Conservation (phyloP, 2,329 filamentous ascomycete genomes). For the Pyrenophora graminea region DNA sequence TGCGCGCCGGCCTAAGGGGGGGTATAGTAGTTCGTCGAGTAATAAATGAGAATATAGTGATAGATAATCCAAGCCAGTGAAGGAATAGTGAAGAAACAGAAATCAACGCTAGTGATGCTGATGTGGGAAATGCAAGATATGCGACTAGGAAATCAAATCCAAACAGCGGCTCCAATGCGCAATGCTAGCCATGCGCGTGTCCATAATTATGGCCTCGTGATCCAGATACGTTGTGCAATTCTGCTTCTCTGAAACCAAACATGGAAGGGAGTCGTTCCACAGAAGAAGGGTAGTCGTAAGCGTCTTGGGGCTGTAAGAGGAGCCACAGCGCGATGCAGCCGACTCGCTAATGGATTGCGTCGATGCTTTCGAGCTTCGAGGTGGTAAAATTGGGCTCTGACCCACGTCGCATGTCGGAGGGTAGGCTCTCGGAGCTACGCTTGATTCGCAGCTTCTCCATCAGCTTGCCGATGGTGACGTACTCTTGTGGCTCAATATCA, state of each 20-base stretch:
- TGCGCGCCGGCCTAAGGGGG: conserved; percentile 24
- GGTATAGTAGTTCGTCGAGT: conserved; percentile 41
- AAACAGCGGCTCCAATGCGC: conserved; percentile 15
- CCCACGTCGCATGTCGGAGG: conserved; percentile 40
- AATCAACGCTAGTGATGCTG: conserved; percentile 37
- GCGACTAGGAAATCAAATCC: conserved; percentile 19
- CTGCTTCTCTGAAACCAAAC: conserved; percentile 22
- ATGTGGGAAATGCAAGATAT: conserved; percentile 29
- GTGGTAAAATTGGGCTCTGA: conserved; percentile 41
- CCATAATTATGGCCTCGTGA: conserved; percentile 20
- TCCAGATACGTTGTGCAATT: conserved; percentile 23
- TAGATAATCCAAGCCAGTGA: conserved; percentile 3
- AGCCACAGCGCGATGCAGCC: conserved; percentile 10
- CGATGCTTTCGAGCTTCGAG: conserved; percentile 38
- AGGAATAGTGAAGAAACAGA: conserved; percentile 19
- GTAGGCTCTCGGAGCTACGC: conserved; percentile 49
- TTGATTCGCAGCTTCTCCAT: conserved; percentile 83
- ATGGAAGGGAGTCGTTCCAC: conserved; percentile 10
- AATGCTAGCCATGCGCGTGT: conserved; percentile 14
- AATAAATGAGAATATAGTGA: conserved; percentile 14
- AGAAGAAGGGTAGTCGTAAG: conserved; percentile 19
- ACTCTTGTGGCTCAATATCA: conserved; percentile 77
- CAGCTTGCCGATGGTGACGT: conserved; percentile 74
- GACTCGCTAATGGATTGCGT: conserved; percentile 33
- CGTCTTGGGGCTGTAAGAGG: conserved; percentile 16